phyloP scores from a whole-genome alignment of 208 protist species.

The Leishmania amazonensis region DNA sequence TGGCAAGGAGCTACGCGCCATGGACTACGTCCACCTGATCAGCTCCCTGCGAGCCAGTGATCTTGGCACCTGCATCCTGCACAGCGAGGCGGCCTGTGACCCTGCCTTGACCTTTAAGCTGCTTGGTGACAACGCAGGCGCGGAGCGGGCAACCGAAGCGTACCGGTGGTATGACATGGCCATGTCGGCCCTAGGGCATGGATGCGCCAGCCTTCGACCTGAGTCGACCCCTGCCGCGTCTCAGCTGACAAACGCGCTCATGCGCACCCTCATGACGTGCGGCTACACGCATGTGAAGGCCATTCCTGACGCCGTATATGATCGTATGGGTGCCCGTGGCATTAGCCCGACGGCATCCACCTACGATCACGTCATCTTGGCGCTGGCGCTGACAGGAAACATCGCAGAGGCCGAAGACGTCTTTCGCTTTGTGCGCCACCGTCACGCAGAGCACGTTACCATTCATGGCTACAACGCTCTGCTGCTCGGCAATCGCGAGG shows the following conservation, averaged over 20 bases:
- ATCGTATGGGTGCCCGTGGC: slow-evolving; percentile 71
- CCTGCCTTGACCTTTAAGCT: slow-evolving; percentile 80
- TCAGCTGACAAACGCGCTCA: slow-evolving; percentile 77
- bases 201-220: slow-evolving; percentile 12
- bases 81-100: slow-evolving; percentile 73
- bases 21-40: slow-evolving; percentile 64
- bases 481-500: slow-evolving; percentile 81
- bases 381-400: slow-evolving; percentile 75
- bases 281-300: slow-evolving; percentile 77
- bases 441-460: slow-evolving; percentile 65
- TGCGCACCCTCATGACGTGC: slow-evolving; percentile 74
- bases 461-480: slow-evolving; percentile 79
- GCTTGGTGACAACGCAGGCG: slow-evolving; percentile 68
- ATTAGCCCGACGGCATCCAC: slow-evolving; percentile 79
- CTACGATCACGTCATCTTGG: slow-evolving; percentile 76
- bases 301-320: slow-evolving; percentile 72
- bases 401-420: slow-evolving; percentile 78
- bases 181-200: slow-evolving; percentile 33
- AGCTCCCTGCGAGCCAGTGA: slow-evolving; percentile 43
- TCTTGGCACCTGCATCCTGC: slow-evolving; percentile 55
- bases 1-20: slow-evolving; percentile 32
- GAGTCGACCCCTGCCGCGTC: slow-evolving; percentile 53
- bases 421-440: slow-evolving; percentile 63
- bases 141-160: slow-evolving; percentile 78
- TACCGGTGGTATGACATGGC: slow-evolving; percentile 79